Percentiles rank a stretch among this genome's conserved stretches.
These are phyloP conservation scores for Coniochaeta hoffmannii DNA, from an alignment of 2,329 filamentous ascomycete species.

Conservation along the genomic window DNA sequence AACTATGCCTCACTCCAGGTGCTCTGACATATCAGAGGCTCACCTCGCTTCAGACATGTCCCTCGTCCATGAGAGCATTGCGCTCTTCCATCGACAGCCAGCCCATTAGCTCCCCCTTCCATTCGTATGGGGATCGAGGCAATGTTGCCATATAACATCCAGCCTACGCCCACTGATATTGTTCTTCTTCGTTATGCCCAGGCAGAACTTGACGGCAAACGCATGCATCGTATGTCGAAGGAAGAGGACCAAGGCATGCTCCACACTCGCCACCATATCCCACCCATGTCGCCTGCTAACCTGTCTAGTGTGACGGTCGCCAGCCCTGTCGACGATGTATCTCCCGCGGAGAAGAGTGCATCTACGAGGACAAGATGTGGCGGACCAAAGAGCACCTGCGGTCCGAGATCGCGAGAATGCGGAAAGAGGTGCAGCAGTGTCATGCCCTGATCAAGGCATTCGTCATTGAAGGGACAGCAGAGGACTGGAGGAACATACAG, in stretches of 20 bases:
- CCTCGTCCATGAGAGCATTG: neutral
- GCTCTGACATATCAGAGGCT: neutral
- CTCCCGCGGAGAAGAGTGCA: constrained; percentile 16
- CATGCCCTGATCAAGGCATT: constrained; percentile 15
- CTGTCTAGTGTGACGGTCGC: constrained; percentile 15
- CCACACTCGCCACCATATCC: neutral
- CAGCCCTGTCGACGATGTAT: constrained; percentile 16
- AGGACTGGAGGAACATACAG: constrained; percentile 12
- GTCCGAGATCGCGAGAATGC: constrained; percentile 17
- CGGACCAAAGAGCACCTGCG: constrained; percentile 18
- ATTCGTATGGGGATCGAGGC: neutral
- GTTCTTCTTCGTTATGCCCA: constrained; percentile 12
- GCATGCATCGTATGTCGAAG: constrained; percentile 17
- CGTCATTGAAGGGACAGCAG: constrained; percentile 7
- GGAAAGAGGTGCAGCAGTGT: constrained; percentile 14
- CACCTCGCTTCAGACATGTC: neutral
- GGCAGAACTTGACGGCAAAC: constrained; percentile 17
- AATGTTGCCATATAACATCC: neutral
- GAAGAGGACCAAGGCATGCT: constrained; percentile 18
- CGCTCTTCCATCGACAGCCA: neutral
- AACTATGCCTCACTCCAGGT: neutral
- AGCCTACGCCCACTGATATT: neutral
- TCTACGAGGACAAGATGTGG: constrained; percentile 19
- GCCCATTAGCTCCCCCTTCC: neutral
- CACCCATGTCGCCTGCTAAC: constrained; percentile 5